Percentiles rank a stretch among this genome's conserved stretches.
Evolutionary conservation across 2,329 filamentous ascomycete genomes (phyloP).

Genomic region (Meredithiella fracta): DNA sequence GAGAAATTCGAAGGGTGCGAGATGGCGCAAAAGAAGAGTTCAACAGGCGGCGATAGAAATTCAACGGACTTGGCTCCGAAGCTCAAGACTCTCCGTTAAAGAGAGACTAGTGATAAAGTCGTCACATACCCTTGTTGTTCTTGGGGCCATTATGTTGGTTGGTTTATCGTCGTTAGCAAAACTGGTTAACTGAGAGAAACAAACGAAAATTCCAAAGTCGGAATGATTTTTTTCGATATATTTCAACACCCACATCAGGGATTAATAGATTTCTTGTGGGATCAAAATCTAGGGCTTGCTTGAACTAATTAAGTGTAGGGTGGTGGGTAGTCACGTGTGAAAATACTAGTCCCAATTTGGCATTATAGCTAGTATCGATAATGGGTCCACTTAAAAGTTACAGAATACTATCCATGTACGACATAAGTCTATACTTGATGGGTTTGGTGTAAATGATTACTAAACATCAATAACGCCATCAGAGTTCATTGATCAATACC

Average conservation of each 20-base stretch:
- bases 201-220: constrained; percentile 7
- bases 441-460: not conserved
- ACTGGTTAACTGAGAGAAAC: constrained; percentile 8
- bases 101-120: constrained; percentile 15
- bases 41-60: not conserved
- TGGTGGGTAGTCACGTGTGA: not conserved
- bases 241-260: constrained; percentile 5
- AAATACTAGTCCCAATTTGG: not conserved
- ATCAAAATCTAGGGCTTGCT: constrained; percentile 8
- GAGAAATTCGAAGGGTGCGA: not conserved
- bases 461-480: too few relatives aligned
- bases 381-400: constrained; percentile 10
- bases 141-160: constrained; percentile 25
- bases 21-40: constrained; percentile 7
- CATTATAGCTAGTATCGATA: constrained; percentile 7
- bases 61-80: constrained; percentile 2
- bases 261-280: constrained; percentile 9
- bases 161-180: constrained; percentile 14
- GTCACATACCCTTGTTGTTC: constrained; percentile 31
- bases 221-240: constrained; percentile 10
- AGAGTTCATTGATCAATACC: not conserved
- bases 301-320: not conserved
- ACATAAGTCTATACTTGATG: not conserved
- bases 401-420: not conserved
- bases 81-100: not conserved